Base-by-base conservation (phyloP, 805 yeast species). In the Schwanniomyces pseudopolymorphus region DNA sequence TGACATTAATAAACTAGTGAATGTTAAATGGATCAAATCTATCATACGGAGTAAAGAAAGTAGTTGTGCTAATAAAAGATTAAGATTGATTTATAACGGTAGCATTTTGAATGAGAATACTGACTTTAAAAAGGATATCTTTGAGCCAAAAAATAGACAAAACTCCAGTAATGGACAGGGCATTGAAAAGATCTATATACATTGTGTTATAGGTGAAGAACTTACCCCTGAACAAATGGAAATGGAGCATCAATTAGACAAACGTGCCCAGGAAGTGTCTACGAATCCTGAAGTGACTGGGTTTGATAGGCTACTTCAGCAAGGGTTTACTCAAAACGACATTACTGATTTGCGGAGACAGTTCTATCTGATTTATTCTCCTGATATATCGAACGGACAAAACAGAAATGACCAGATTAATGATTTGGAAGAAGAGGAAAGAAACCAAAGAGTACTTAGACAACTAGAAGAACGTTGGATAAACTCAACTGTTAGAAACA, bases 401-500 rank as follows among this genome's bases (percentile, higher is more conserved):
- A 40, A 46, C 14, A 44, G 42, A 3, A 36, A 35, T 11, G 54
- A 51, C 20, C 66, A 61, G 19, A 71, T 70, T 11, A 55, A 56
- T 27, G 76, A 74, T 60, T 39, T 67, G 21, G 74, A 74, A 31
- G 75, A 67, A 41, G 78, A 75, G 17, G 87, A 72, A 44, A 47
- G 49, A 24, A 48, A 69, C 14, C 67, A 61, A 44, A 54, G 59
- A 27, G 43, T 77, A 47, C 64, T 84, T 1, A 62, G 89, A 42
- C 84, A 84, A 52, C 63, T 89, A 47, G 96, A 89, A 60, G 96
- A 89, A 54, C 74, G 88, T 46, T 90, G 96, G 96, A 86, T 89
- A 50, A 94, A 89, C 53, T 81, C 85, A 40, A 85, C 89, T 0
- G 87, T 80, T 4, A 78, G 72, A 42, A 77, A 70, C n/a, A 39